These are phyloP conservation scores for Kregervanrija fluxuum DNA, from an alignment of 805 yeast species.

Conservation along the genomic window DNA sequence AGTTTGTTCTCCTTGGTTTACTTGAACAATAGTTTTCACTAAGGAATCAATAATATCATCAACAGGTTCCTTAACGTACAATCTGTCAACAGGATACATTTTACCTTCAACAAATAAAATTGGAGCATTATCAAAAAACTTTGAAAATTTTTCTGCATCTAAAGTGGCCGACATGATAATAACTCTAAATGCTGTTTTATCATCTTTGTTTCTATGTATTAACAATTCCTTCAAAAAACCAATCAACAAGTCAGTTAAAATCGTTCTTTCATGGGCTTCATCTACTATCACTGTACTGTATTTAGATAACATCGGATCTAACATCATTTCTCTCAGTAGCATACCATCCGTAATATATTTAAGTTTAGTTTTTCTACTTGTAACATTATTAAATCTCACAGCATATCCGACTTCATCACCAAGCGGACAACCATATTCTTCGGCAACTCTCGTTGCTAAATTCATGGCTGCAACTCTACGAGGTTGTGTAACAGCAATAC, in stretches of 20 bases:
- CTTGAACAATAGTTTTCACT: slow-evolving; percentile 66
- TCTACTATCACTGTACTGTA: slow-evolving; percentile 80
- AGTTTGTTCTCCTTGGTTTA: slow-evolving; percentile 68
- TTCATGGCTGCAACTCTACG: slow-evolving; percentile 97
- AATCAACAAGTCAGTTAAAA: slow-evolving; percentile 79
- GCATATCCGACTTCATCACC: slow-evolving; percentile 89
- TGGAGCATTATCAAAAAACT: slow-evolving; percentile 74
- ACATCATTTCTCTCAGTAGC: slow-evolving; percentile 86
- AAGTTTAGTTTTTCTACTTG: slow-evolving; percentile 50
- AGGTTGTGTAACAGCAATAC: slow-evolving; percentile 91
- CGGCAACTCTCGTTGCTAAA: slow-evolving; percentile 86
- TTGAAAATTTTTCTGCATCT: slow-evolving; percentile 81
- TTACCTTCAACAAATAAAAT: slow-evolving; percentile 85
- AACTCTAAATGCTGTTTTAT: slow-evolving; percentile 43
- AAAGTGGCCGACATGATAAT: slow-evolving; percentile 96
- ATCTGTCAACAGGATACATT: slow-evolving; percentile 73
- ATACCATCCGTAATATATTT: slow-evolving; percentile 96
- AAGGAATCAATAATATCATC: slow-evolving; percentile 83
- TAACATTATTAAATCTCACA: slow-evolving; percentile 80
- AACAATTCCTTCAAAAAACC: slow-evolving; percentile 78
- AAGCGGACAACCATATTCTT: slow-evolving; percentile 68
- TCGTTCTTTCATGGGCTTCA: slow-evolving; percentile 97
- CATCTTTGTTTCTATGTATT: slow-evolving; percentile 37
- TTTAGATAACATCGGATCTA: slow-evolving; percentile 52
- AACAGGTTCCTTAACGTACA: slow-evolving; percentile 53